Evolutionary conservation across 768 basidiomycete genomes (phyloP), one percentile per base, ranked within the genome.

Genomic region (Mycena belliarum): DNA sequence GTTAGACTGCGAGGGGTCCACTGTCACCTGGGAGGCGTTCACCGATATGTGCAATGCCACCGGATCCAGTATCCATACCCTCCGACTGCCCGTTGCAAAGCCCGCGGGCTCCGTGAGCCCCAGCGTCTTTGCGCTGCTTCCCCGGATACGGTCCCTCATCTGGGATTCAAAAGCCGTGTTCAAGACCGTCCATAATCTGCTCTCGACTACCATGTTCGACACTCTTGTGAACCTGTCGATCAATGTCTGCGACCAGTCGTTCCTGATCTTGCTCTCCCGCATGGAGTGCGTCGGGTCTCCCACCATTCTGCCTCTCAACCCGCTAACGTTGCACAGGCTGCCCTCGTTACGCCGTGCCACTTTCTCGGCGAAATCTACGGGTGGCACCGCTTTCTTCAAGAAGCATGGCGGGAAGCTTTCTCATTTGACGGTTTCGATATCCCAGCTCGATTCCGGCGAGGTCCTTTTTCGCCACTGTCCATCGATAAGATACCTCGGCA

Each of bases 331-430:
- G 49, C n/a, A 15, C 37, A 38, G 37, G 18, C 37, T 38, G 6
- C 37, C 37, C 20, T 38, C 37, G 6, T 38, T 38, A 12, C 37
- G 37, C 37, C 18, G 11, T n/a, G 37, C 10, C 37, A 38, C 37
- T n/a, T 38, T 38, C 18, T 5, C 40, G 0, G 38, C 29, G 0
- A 48, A 33, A 21, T 33, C 46, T 6, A 24, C 37, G 2, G 18
- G 51, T 10, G 51, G 57, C 44, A 0, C 15, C 5, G 8, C 4
- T 0, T 53, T 59, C 11, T 44, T 59, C 8, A 4, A 53, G 24
- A 53, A 42, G 12, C 57, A 59, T 25, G 57, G 51, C 2, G 23
- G 6, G 24, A 59, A 59, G 16, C 52, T 59, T 15, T 14, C 38
- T 12, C 16, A 41, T 6, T 28, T 53, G 38, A 43, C 32, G 6